These are phyloP conservation scores for Podospora pseudoanserina DNA, from an alignment of 495 filamentous ascomycete species.

Conservation along the genomic window DNA sequence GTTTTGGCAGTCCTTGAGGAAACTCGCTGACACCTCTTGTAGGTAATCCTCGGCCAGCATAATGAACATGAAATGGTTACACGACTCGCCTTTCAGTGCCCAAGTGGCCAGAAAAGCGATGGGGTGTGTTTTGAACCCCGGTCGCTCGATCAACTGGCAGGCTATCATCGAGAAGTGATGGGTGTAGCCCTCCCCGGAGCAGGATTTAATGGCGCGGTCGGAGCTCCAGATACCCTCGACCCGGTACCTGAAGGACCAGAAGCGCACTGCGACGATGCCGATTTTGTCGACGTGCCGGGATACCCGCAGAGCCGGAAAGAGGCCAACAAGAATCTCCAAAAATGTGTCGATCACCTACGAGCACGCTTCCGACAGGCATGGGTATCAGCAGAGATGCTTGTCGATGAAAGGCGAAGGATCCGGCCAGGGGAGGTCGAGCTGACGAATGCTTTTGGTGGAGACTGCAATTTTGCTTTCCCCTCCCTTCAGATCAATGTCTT, in stretches of 20 bases:
- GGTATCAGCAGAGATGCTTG: conserved; percentile 11
- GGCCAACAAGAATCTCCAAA: conserved; percentile 25
- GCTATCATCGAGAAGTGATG: conserved; percentile 23
- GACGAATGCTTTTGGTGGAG: conserved; percentile 16
- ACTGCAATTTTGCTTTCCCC: conserved; percentile 27
- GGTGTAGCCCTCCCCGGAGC: conserved; percentile 23
- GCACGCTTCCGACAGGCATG: conserved; percentile 27
- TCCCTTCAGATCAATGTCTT: conserved; percentile 17
- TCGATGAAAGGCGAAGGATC: conserved; percentile 21
- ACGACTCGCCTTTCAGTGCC: conserved; percentile 30
- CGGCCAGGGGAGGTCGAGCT: conserved; percentile 22
- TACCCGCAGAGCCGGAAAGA: conserved; percentile 24
- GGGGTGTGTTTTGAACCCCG: conserved; percentile 29
- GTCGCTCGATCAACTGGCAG: conserved; percentile 30
- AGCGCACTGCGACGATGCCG: conserved; percentile 32
- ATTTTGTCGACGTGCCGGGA: conserved; percentile 28
- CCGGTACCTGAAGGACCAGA: conserved; percentile 29
- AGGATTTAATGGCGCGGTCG: conserved; percentile 31
- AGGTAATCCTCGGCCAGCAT: conserved; percentile 23
- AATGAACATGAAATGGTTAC: conserved; percentile 35
- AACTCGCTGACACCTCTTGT: neutral
- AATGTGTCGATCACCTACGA: conserved; percentile 28
- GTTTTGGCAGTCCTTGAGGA: neutral
- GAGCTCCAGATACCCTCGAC: conserved; percentile 29
- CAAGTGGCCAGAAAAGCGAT: conserved; percentile 23